Evolutionary conservation across 192 early-diverging fungal species (phyloP), one percentile per base, ranked within the genome.

Genomic region (Podochytrium sp.): DNA sequence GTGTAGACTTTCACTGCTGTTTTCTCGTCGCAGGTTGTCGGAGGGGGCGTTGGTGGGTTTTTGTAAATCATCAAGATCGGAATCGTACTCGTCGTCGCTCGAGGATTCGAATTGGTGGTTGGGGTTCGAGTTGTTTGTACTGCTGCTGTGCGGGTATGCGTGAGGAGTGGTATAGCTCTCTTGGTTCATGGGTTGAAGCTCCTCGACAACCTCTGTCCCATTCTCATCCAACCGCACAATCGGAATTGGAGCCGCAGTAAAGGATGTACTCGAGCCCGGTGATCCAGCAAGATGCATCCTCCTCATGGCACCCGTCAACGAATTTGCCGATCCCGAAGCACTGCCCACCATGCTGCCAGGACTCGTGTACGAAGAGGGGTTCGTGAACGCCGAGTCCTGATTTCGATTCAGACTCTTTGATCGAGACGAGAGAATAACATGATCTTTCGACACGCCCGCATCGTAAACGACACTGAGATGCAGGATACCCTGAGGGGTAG

Each of bases 381-480:
- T n/a, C n/a, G n/a, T n/a, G n/a, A n/a, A n/a, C n/a, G n/a, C n/a
- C n/a, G n/a, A n/a, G n/a, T n/a, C n/a, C n/a, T n/a, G n/a, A n/a
- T n/a, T n/a, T n/a, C n/a, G n/a, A n/a, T n/a, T n/a, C n/a, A n/a
- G n/a, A n/a, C n/a, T n/a, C n/a, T n/a, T n/a, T n/a, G n/a, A n/a
- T n/a, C n/a, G n/a, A n/a, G n/a, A n/a, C n/a, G n/a, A n/a, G n/a
- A n/a, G n/a, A n/a, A n/a, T n/a, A n/a, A n/a, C n/a, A n/a, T n/a
- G n/a, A n/a, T n/a, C n/a, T n/a, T n/a, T 41, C 38, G 42, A 82
- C 12, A 27, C 64, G 51, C 20, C n/a, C 68, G 78, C 66, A 61
- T 86, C 84, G 52, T 82, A 86, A 3, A 86, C 83, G 6, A 84
- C 83, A 29, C 78, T 77, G 43, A 86, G 69, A 52, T 81, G 76